Conservation (phyloP, 208 protist genomes). For the Leishmania arabica region DNA sequence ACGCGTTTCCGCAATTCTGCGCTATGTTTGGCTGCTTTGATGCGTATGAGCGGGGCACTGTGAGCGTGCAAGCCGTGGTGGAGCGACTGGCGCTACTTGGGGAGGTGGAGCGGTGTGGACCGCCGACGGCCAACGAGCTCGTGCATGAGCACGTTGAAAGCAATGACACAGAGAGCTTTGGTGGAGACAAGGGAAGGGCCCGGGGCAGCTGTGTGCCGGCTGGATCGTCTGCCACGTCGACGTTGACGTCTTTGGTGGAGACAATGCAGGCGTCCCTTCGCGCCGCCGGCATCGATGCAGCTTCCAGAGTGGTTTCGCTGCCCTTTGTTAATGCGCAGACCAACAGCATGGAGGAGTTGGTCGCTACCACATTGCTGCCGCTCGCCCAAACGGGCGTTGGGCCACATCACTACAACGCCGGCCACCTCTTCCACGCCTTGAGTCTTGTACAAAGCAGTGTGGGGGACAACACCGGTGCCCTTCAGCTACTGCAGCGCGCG, state of each 20-base stretch:
- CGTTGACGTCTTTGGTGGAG: conserved; percentile 25
- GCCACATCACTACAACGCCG: conserved; percentile 41
- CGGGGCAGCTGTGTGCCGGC: background rate
- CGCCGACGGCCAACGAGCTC: background rate
- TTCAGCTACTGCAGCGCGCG: conserved; percentile 49
- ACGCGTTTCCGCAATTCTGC: conserved; percentile 70
- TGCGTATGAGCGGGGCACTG: conserved; percentile 37
- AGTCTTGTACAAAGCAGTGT: conserved; percentile 69
- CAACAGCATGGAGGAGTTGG: conserved; percentile 40
- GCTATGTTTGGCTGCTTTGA: conserved; percentile 48
- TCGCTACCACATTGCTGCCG: conserved; percentile 44
- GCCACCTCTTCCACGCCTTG: conserved; percentile 62
- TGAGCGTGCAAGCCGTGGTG: conserved; percentile 56
- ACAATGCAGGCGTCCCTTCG: conserved; percentile 59
- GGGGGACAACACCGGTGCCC: conserved; percentile 55
- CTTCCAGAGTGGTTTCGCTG: conserved; percentile 28
- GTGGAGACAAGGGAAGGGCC: background rate
- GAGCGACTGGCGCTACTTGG: conserved; percentile 45
- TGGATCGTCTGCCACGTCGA: background rate
- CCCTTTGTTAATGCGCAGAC: conserved; percentile 69
- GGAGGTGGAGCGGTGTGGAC: conserved; percentile 9
- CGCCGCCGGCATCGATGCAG: conserved; percentile 36
- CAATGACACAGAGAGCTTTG: background rate
- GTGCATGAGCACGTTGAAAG: background rate
- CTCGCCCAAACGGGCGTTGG: conserved; percentile 31